Base-by-base conservation (phyloP, 2,329 filamentous ascomycete genomes). In the Epichloe sibirici region DNA sequence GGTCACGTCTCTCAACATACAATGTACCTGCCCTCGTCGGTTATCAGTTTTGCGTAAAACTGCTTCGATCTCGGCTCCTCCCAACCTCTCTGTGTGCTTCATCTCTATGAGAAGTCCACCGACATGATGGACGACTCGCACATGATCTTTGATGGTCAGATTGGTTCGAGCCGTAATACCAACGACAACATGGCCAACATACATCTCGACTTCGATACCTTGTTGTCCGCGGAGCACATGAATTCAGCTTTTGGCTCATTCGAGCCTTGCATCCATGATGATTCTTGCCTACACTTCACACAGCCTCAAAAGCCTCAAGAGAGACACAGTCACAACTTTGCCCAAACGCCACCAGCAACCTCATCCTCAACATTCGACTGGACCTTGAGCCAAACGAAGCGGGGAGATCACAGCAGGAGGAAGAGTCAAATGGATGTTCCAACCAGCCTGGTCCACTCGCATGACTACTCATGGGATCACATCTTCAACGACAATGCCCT, bases 161-260 rank as follows among this genome's bases (percentile, higher is more conserved):
- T 55, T 50, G 54, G 44, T n/a, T 23, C 49, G 6, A 42, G 43
- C 52, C 43, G 45, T 52, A 53, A 54, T 52, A 63, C 62, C 42
- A 64, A 67, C 56, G 63, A 65, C 51, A 63, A 67, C 55, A 58
- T 57, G 56, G 45, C 53, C 21, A 49, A 65, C 54, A 58, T 57
- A 31, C 48, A 55, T 15, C 42, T 62, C 43, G 57, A 62, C 45
- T 63, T 66, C 45, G 60, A 63, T 40, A 56, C 57, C 21, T 53
- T 66, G 23, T 57, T 66, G 48, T 38, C 48, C 21, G 31, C 48
- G 53, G 57, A 23, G 48, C 59, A 43, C 60, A 63, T 65, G 34
- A 58, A 60, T 15, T 56, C 61, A 15, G 61, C 57, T 15, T 54
- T 67, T 12, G 61, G 61, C 39, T 53, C 59, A 9, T 61, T 64